Conservation (phyloP, 148 eudicot species). For the Camellia lanceoleosa region DNA sequence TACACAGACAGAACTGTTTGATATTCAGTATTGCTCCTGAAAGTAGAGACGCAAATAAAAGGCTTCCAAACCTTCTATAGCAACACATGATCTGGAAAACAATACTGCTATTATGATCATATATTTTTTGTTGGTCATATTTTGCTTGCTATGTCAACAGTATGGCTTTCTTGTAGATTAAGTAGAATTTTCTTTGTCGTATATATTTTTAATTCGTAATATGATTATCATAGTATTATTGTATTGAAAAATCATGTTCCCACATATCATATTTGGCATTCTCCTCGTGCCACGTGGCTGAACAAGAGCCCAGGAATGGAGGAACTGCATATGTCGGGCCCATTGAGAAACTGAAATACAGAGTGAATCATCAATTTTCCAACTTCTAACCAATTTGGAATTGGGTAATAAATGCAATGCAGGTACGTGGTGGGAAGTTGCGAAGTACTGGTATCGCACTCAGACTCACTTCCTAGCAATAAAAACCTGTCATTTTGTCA, state of each 20-base stretch:
- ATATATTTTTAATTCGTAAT: no score
- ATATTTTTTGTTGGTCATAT: no score
- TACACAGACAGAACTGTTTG: no score
- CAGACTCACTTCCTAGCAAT: slow-evolving; percentile 11
- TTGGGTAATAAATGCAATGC: slow-evolving; percentile 33
- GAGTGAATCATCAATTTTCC: slow-evolving; percentile 2
- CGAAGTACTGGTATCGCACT: background rate
- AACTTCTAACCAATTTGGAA: slow-evolving; percentile 35
- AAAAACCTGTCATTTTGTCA: slow-evolving; percentile 26
- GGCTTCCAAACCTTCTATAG: no score
- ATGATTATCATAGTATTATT: no score
- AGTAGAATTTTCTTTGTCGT: background rate
- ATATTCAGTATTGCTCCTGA: no score
- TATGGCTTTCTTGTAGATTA: background rate
- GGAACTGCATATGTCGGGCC: background rate
- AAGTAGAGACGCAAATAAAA: no score
- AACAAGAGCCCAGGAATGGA: slow-evolving; percentile 8
- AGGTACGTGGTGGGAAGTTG: slow-evolving; percentile 28
- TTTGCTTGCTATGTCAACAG: background rate
- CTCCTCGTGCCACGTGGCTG: slow-evolving; percentile 16
- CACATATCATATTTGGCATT: background rate
- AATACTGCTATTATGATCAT: no score
- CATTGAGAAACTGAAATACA: background rate
- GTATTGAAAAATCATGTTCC: background rate
- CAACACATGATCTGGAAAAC: no score